Evolutionary conservation across 805 yeast species (phyloP).

Genomic region (Myxozyma monticola): DNA sequence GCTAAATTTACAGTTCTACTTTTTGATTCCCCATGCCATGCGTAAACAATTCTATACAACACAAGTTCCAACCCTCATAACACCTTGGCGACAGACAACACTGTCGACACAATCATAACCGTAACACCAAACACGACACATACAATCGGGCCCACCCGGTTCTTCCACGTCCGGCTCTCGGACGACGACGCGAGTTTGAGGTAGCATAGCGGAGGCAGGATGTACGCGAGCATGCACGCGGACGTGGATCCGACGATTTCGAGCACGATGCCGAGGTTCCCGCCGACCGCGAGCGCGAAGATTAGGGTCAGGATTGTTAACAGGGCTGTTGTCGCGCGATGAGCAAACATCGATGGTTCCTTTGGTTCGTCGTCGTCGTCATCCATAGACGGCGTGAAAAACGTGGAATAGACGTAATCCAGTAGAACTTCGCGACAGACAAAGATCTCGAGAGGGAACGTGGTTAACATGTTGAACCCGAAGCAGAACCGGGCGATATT

Average conservation of each 20-base stretch:
- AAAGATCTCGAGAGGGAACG: slow-evolving; percentile 86
- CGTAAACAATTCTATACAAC: no score
- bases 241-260: slow-evolving; percentile 92
- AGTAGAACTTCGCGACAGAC: slow-evolving; percentile 85
- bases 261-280: slow-evolving; percentile 78
- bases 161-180: slow-evolving; percentile 31
- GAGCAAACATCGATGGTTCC: slow-evolving; percentile 38
- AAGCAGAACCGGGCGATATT: slow-evolving; percentile 88
- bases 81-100: slow-evolving; percentile 12
- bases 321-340: slow-evolving; percentile 62
- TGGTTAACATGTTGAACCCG: slow-evolving; percentile 89
- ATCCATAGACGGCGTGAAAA: not conserved
- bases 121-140: slow-evolving; percentile 71
- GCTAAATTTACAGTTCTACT: no score
- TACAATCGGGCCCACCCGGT: slow-evolving; percentile 55
- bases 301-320: slow-evolving; percentile 70
- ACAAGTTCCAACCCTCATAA: no score
- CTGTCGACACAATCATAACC: slow-evolving; percentile 73
- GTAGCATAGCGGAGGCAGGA: slow-evolving; percentile 83
- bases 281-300: slow-evolving; percentile 70
- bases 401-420: slow-evolving; percentile 48
- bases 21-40: no score
- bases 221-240: slow-evolving; percentile 89
- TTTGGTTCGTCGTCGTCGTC: not conserved
- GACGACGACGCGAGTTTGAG: slow-evolving; percentile 55